Evolutionary conservation across 1,284 basidiomycete species (phyloP), one percentile per base, ranked within the genome.

Genomic region (Ustilago cynodontis): DNA sequence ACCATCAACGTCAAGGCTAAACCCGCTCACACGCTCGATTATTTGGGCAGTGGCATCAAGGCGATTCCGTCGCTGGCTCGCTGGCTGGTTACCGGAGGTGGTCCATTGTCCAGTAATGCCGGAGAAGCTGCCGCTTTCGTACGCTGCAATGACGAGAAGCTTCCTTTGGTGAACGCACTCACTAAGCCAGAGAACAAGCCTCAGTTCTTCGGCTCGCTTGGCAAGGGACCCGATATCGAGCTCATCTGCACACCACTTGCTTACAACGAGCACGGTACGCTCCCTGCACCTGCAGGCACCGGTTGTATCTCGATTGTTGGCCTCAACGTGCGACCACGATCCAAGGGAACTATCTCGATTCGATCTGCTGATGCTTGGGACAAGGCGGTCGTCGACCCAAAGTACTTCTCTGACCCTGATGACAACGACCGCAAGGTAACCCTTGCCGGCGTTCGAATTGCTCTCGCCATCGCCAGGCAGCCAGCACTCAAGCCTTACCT

Each of bases 111-210:
- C 31, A 57, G 53, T 58, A 79, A 79, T 26, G 66, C 68, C 11
- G 84, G 74, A 9, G 86, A 86, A 58, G 69, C 78, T 2, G 86
- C 81, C 3, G 86, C 85, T 2, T 87, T 86, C 66, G 65, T 86
- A 7, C 78, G 86, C 1, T 77, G 80, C 35, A 82, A 80, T 58
- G 86, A 87, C 60, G 56, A 70, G 33, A 72, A 59, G n/a, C 39
- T 87, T 11, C 84, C 86, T 35, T 68, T 75, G 2, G 28, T 56
- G 20, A 68, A 71, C 51, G 55, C 71, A 16, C 66, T 71, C 33
- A 54, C 71, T 55, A 74, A 74, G 65, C 61, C 71, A 22, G 76
- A 78, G 52, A 78, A 78, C 43, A 54, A 61, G 43, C 71, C 76
- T 68, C 39, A 79, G 66, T 77, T 77, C 76, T 51, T 81, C 75